Evolutionary conservation across 1,139 yeast genomes (phyloP), one percentile per base, ranked within the genome.

Genomic region (Suhomyces coccinellae): DNA sequence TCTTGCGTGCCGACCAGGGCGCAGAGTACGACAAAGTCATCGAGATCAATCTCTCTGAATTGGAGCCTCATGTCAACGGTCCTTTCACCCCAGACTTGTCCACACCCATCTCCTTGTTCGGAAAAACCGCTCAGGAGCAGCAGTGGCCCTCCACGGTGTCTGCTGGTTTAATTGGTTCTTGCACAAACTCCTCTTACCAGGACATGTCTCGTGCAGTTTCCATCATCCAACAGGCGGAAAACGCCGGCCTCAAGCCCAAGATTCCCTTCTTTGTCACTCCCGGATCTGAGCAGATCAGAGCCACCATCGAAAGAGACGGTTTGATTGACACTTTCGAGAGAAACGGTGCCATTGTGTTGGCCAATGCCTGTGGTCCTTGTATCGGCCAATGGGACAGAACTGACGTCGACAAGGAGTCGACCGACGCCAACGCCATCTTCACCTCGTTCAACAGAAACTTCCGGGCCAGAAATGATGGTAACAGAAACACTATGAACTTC

Each of bases 321-420:
- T 76, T 87, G 53, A 81, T 87, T 46, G 79, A 85, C 36, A 82
- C 86, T 32, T 89, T 93, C 63, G 84, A 85, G 63, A 77, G 83
- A 40, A 86, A 85, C 58, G 97, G 97, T 46, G 98, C 96, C 41
- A 77, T 82, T 44, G 97, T 93, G 14, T 75, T 93, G 53, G 97
- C 98, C 36, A 93, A 93, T 62, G 99, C 99, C 13, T 93, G 99
- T 75, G 99, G 99, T 48, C 99, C 98, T 53, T 93, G 99, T 76
- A 93, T 93, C 61, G 99, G 99, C 43, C 98, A 93, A 74, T 93
- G 99, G 99, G 97, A 90, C 65, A 83, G 99, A 70, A 58, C 69
- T 13, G 79, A 74, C 50, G 77, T 85, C 41, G 75, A 85, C 43
- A 85, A 85, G 65, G 80, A 79, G 44, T 80, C 86, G 8, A 76